Conservation (phyloP, 768 basidiomycete species). For the Termitomyces sp. region DNA sequence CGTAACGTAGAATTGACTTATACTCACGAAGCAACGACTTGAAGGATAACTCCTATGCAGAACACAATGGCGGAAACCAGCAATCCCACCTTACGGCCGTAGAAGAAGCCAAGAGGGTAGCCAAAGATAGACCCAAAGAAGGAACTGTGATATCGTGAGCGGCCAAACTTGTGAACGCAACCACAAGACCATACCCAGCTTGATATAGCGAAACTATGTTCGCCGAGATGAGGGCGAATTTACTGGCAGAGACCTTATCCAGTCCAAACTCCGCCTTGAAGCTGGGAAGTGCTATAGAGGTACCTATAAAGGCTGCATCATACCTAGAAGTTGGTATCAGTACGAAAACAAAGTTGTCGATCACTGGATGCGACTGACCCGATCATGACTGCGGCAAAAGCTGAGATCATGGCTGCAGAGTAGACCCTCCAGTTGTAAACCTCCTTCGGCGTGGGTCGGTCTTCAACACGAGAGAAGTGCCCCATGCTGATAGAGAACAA, state of each 20-base stretch:
- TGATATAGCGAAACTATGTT: conserved; percentile 49
- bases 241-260: conserved; percentile 25
- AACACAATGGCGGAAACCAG: conserved; percentile 35
- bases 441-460: conserved; percentile 25
- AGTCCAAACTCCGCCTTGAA: conserved; percentile 47
- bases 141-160: conserved; percentile 20
- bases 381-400: conserved; percentile 41
- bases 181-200: conserved; percentile 31
- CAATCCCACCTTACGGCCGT: conserved; percentile 36
- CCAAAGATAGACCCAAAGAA: conserved; percentile 40
- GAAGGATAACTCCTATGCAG: conserved; percentile 37
- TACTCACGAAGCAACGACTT: conserved; percentile 30
- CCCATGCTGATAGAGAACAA: conserved; percentile 21
- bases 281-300: conserved; percentile 37
- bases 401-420: conserved; percentile 29
- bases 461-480: conserved; percentile 22
- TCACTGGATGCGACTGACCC: conserved; percentile 22
- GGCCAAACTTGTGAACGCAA: not conserved
- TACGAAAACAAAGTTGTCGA: not conserved
- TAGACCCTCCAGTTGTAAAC: conserved; percentile 44
- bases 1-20: not conserved
- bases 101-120: conserved; percentile 36
- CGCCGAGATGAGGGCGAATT: conserved; percentile 35
- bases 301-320: conserved; percentile 47
- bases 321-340: conserved; percentile 23